phyloP scores from a whole-genome alignment of 345 rosid species.

The Eucalyptus globulus region DNA sequence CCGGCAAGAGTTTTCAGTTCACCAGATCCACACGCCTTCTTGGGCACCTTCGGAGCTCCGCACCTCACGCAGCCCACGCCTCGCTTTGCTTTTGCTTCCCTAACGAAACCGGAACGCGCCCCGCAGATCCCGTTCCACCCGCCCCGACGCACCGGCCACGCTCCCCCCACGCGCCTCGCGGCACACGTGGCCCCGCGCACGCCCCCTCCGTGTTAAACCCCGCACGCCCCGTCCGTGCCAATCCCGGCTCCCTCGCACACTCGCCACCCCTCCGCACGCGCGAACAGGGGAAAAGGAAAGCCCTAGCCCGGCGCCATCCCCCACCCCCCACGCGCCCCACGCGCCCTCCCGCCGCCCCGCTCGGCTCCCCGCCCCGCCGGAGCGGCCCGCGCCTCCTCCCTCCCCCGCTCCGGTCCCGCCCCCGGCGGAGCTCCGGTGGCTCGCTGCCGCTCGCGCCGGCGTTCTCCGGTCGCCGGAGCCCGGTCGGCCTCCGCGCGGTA shows the following conservation, averaged over 20 bases:
- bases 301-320: slow-evolving; percentile 7
- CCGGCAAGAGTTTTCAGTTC: neutral
- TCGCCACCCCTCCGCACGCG: slow-evolving; percentile 14
- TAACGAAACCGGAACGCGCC: neutral
- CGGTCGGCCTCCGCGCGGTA: neutral
- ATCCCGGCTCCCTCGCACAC: slow-evolving; percentile 34
- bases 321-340: neutral
- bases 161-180: slow-evolving; percentile 20
- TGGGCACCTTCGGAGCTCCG: neutral
- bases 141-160: neutral
- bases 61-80: neutral
- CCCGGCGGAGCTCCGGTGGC: neutral
- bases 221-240: slow-evolving; percentile 89
- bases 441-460: neutral
- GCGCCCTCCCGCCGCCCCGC: neutral
- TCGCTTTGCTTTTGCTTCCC: neutral
- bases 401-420: neutral
- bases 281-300: neutral
- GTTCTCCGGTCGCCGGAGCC: neutral
- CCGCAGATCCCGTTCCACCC: neutral
- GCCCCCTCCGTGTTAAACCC: slow-evolving; percentile 2
- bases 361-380: neutral
- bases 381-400: neutral
- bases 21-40: neutral
- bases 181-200: slow-evolving; percentile 3